Evolutionary conservation across 495 filamentous ascomycete species (phyloP).

Genomic region (Hyaloscypha variabilis): DNA sequence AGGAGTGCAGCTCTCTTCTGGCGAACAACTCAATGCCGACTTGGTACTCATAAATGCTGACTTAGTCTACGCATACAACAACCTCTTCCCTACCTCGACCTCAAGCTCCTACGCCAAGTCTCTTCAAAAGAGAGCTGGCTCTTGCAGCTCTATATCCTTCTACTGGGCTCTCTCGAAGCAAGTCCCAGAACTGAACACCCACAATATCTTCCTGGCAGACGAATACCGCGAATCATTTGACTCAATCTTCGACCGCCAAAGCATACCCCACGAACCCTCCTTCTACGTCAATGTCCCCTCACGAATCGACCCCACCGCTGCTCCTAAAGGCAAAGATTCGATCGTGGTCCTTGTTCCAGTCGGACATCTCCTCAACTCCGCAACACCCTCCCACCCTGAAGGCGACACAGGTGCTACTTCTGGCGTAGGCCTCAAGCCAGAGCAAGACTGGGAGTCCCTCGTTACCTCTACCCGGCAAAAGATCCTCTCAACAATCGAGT

Average conservation of each 20-base stretch:
- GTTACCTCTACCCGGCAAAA: conserved; percentile 51
- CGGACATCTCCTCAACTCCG: conserved; percentile 51
- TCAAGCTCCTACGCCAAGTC: conserved; percentile 42
- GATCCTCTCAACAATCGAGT: conserved; percentile 56
- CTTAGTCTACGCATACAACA: conserved; percentile 70
- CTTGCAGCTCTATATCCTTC: conserved; percentile 73
- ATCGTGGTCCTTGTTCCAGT: conserved; percentile 70
- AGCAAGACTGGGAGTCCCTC: conserved; percentile 60
- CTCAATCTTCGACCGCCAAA: conserved; percentile 67
- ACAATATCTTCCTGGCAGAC: conserved; percentile 76
- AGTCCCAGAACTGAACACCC: conserved; percentile 61
- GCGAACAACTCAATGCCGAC: conserved; percentile 57
- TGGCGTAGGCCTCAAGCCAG: conserved; percentile 36
- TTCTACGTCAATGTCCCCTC: conserved; percentile 77
- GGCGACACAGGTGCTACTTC: conserved; percentile 33
- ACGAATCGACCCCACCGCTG: conserved; percentile 64
- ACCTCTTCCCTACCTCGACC: conserved; percentile 54
- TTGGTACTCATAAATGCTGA: conserved; percentile 69
- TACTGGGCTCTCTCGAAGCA: conserved; percentile 66
- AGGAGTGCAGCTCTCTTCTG: conserved; percentile 55
- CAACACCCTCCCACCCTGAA: conserved; percentile 17
- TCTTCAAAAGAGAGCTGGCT: conserved; percentile 51
- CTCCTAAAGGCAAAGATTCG: conserved; percentile 60
- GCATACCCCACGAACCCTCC: conserved; percentile 62
- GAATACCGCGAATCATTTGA: conserved; percentile 70